These are phyloP conservation scores for Gnomoniopsis smithogilvyi DNA, from an alignment of 2,329 filamentous ascomycete genomes.

Conservation along the genomic window DNA sequence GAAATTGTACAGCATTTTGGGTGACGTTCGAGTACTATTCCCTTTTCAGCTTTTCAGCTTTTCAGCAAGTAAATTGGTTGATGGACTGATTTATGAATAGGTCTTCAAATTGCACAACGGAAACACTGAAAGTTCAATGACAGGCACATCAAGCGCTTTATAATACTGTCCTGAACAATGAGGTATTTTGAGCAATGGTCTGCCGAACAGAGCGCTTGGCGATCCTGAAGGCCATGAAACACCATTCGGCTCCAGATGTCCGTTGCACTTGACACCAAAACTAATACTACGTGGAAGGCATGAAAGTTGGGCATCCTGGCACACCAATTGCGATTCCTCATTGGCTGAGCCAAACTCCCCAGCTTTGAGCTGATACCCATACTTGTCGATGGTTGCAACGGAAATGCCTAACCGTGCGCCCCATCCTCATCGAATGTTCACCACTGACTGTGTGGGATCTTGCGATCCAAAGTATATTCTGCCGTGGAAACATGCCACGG, in stretches of 20 bases:
- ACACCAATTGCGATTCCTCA: neutral
- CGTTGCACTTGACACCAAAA: neutral
- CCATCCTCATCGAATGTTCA: too few species aligned
- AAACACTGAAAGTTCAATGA: too few species aligned
- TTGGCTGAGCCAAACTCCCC: neutral
- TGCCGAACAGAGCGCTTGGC: neutral
- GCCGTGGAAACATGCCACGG: too few species aligned
- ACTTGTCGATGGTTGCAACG: neutral
- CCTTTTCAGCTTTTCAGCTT: too few species aligned
- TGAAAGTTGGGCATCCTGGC: neutral
- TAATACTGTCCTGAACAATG: too few species aligned
- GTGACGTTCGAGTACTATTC: neutral
- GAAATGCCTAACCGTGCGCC: too few species aligned
- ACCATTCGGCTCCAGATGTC: neutral
- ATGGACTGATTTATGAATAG: too few species aligned
- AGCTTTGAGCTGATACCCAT: neutral
- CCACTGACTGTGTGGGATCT: too few species aligned
- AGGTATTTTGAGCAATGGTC: neutral
- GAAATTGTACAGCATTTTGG: slow-evolving; percentile 31
- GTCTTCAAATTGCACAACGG: too few species aligned
- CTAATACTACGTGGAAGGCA: neutral
- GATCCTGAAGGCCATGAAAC: neutral
- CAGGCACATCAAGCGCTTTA: neutral
- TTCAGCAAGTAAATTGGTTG: too few species aligned
- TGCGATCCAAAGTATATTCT: too few species aligned